Base-by-base conservation (phyloP, 768 basidiomycete species). In the Tremella yokohamensis region DNA sequence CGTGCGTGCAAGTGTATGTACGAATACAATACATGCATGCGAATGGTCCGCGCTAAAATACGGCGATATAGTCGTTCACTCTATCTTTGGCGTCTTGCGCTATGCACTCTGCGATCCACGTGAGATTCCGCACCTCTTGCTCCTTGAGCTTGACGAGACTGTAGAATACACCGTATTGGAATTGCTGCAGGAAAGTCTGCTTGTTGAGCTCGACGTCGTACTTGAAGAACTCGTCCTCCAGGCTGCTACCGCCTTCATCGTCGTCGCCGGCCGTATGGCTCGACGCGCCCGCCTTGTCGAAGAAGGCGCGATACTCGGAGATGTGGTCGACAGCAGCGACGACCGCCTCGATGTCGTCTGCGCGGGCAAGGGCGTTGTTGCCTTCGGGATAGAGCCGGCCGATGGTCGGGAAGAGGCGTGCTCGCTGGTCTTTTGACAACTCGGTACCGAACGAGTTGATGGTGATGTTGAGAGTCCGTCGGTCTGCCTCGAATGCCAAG, bases 371-470 rank as follows among this genome's bases (percentile, higher is more conserved):
- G 48, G 84, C 83, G 71, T 94, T 93, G 79, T 98, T 97, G 51
- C 96, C 96, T 68, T 87, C 91, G 1, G 94, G 96, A 81, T 86
- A 98, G 50, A 99, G 83, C 54, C 88, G 84, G 16, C 96, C 96
- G 60, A 98, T 89, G 15, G 87, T 82, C 4, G 96, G 96, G 83
- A 94, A 98, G 39, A 99, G 84, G 69, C 86, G 86, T 13, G 92
- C 90, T 37, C 96, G 88, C 66, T 90, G 87, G 73, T 99, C 96
- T 77, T 99, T 99, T 40, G 87, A 82, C 58, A 99, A 83, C 69
- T 91, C 90, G 3, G 96, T 97, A 59, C 87, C 87, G 79, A 98
- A 94, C 12, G 96, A 98, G 81, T 99, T 99, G 81, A 99, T 89
- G 34, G 96, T 96, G 78, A 99, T 97, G 80, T 98, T 99, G 76